A percentile compares a stretch with the other conserved stretches of the same genome.
These are phyloP conservation scores for Rusavskia elegans DNA, from an alignment of 495 filamentous ascomycete species.

Conservation along the genomic window DNA sequence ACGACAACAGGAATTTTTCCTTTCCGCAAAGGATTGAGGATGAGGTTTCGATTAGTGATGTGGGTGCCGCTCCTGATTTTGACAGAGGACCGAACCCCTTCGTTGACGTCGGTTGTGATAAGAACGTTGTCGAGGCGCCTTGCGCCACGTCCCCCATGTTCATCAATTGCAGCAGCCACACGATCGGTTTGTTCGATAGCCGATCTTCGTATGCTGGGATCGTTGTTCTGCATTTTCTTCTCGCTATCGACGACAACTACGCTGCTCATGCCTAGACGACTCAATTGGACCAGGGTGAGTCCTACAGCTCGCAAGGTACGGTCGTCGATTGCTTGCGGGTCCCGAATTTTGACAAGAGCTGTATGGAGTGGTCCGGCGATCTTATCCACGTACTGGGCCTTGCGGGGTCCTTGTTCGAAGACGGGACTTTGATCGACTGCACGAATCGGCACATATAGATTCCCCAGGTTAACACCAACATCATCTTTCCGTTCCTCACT, in stretches of 20 bases:
- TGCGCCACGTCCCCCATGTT: constrained; percentile 45
- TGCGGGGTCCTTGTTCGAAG: constrained; percentile 35
- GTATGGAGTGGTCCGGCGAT: constrained; percentile 48
- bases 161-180: constrained; percentile 55
- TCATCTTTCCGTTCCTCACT: constrained; percentile 14
- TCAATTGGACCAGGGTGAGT: constrained; percentile 68
- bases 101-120: constrained; percentile 19
- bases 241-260: constrained; percentile 64
- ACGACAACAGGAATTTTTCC: constrained; percentile 69
- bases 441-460: constrained; percentile 40
- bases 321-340: constrained; percentile 52
- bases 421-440: constrained; percentile 48
- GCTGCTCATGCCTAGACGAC: constrained; percentile 61
- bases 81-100: constrained; percentile 13
- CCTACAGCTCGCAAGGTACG: constrained; percentile 57
- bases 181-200: constrained; percentile 55
- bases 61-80: constrained; percentile 13
- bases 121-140: constrained; percentile 53
- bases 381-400: constrained; percentile 18
- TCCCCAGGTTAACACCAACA: constrained; percentile 43
- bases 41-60: constrained; percentile 38
- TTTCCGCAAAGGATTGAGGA: constrained; percentile 53
- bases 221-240: constrained; percentile 8
- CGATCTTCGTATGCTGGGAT: constrained; percentile 22
- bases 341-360: constrained; percentile 71